Percentiles rank a stretch among this genome's conserved stretches.
phyloP scores from a whole-genome alignment of 768 basidiomycete genomes.

The Lentinula aciculospora region DNA sequence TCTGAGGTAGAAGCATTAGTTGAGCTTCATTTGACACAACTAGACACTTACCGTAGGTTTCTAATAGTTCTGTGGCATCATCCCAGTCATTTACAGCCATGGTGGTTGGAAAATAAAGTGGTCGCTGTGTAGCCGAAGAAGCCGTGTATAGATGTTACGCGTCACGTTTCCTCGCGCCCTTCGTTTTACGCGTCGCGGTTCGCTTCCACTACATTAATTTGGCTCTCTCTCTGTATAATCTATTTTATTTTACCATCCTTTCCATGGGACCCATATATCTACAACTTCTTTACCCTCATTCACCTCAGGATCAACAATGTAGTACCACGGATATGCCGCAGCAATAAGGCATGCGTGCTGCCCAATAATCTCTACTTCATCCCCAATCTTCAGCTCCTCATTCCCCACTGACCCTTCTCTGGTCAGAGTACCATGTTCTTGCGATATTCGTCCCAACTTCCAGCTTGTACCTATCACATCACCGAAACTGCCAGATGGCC shows the following conservation, averaged over 20 bases:
- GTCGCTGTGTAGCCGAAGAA: neutral
- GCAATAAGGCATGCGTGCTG: conserved; percentile 85
- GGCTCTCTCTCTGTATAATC: neutral
- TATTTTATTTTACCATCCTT: conserved; percentile 61
- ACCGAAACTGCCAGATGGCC: conserved; percentile 67
- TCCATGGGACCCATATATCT: conserved; percentile 89
- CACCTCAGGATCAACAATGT: conserved; percentile 65
- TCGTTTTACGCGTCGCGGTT: neutral
- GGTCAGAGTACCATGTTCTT: conserved; percentile 75
- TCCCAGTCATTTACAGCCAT: conserved; percentile 68
- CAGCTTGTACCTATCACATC: conserved; percentile 63
- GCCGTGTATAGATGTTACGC: neutral
- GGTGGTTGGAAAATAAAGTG: conserved; percentile 1
- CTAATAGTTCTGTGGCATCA: conserved; percentile 88
- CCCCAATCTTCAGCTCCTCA: conserved; percentile 45
- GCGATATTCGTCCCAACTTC: conserved; percentile 60
- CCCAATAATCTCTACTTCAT: conserved; percentile 66
- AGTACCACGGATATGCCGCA: conserved; percentile 80
- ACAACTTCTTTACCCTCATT: conserved; percentile 49
- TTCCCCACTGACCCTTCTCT: conserved; percentile 21
- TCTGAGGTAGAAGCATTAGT: conserved; percentile 43
- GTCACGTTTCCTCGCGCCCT: conserved; percentile 6
- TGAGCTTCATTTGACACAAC: conserved; percentile 1
- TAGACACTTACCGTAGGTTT: conserved; percentile 75
- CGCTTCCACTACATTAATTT: no score